Evolutionary conservation across 2,329 filamentous ascomycete species (phyloP), one percentile per base, ranked within the genome.

Genomic region (Niveomyces coronatus): DNA sequence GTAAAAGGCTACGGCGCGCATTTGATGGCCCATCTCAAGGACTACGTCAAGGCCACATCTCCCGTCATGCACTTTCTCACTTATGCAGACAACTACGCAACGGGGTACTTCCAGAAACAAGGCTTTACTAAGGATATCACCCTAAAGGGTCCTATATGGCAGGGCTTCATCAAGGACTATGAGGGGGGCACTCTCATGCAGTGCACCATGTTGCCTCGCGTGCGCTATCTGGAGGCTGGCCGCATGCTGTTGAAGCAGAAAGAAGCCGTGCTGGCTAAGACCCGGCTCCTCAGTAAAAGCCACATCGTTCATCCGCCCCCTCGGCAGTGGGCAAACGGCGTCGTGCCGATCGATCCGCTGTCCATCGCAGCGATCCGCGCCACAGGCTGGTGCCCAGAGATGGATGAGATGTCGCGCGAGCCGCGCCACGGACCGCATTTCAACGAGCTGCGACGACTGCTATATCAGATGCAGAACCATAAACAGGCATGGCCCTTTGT

Each of bases 161-260:
- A 96, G 89, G 91, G 91, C 3, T 98, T 95, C 54, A 98, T 98
- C 67, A 98, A 98, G 57, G 91, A 98, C 57, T 98, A 98, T 58
- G 91, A 98, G 62, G 91, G 91, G 40, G 91, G 91, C 42, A 98
- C 91, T n/a, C 94, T 96, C 45, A 98, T 98, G 91, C 91, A 98
- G 64, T 98, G 91, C 55, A 85, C 82, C 37, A 96, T 98, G 91
- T 72, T 98, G 17, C 89, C 89, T 7, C 84, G 83, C 45, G 86
- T 96, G 39, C 83, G 91, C 35, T 98, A 98, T 60, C 79, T 98
- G 6, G 89, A 96, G 60, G 77, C 79, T 53, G 84, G 85, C 5
- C 81, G 88, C 46, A 94, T 98, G 86, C 71, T 98, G 3, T 73
- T 94, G 33, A 96, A 96, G 65, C 91, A 98, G 58, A 95, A 95